Percentiles rank a stretch among this genome's conserved stretches.
These are phyloP conservation scores for Solanum chacoense DNA, from an alignment of 305 asterid species.

Conservation along the genomic window DNA sequence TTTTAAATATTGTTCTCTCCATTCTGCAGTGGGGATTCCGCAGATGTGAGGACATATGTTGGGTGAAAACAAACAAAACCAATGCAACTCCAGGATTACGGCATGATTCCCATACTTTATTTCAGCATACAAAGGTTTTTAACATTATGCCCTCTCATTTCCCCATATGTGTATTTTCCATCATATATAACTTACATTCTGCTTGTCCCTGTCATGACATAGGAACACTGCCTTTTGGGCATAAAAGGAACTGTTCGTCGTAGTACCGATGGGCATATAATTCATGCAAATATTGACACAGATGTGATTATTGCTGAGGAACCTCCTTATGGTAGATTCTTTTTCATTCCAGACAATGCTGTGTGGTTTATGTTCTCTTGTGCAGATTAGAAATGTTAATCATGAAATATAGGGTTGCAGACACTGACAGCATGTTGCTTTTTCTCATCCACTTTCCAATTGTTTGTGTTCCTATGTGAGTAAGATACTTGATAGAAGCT, in stretches of 20 bases:
- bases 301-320: constrained; percentile 99
- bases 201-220: constrained; percentile 9
- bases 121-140: constrained; percentile 89
- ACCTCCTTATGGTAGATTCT: constrained; percentile 84
- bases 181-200: neutral
- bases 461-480: neutral
- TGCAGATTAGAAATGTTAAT: neutral
- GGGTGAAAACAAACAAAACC: constrained; percentile 96
- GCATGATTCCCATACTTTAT: constrained; percentile 92
- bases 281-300: constrained; percentile 98
- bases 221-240: constrained; percentile 99
- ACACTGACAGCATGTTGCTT: neutral
- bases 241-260: constrained; percentile 98
- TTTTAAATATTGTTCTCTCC: neutral
- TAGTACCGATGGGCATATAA: constrained; percentile 96
- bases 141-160: neutral
- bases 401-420: neutral
- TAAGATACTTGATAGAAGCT: neutral
- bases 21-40: constrained; percentile 94
- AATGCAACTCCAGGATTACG: constrained; percentile 95
- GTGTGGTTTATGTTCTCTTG: neutral
- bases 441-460: neutral
- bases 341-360: neutral
- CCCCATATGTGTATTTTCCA: neutral
- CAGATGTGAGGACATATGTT: constrained; percentile 98